Evolutionary conservation across 1,284 basidiomycete genomes (phyloP).

Genomic region (Pseudozyma sp.): DNA sequence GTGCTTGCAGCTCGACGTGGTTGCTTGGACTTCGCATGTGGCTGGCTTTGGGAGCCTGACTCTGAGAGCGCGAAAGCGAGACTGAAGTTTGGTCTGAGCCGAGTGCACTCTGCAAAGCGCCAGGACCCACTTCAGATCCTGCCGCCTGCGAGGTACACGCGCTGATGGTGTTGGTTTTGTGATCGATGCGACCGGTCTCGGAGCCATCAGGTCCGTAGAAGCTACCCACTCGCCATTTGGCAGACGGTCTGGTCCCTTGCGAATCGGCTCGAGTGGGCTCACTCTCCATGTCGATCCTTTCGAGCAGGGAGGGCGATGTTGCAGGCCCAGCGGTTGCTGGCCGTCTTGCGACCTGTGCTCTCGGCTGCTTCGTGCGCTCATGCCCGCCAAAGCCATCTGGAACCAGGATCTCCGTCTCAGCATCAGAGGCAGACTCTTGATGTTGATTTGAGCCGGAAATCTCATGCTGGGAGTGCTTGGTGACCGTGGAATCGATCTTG

Average conservation of each 20-base stretch:
- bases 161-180: slow-evolving; percentile 30
- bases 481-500: slow-evolving; percentile 1
- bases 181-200: slow-evolving; percentile 48
- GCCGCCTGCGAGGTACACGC: slow-evolving; percentile 5
- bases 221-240: slow-evolving; percentile 50
- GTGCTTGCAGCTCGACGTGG: background rate
- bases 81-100: slow-evolving; percentile 8
- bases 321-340: background rate
- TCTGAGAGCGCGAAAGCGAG: slow-evolving; percentile 27
- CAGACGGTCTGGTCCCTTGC: background rate
- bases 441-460: background rate
- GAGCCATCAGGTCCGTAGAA: slow-evolving; percentile 56
- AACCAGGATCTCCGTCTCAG: slow-evolving; percentile 46
- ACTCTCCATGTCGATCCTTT: slow-evolving; percentile 22
- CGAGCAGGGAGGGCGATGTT: slow-evolving; percentile 15
- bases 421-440: slow-evolving; percentile 18
- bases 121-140: slow-evolving; percentile 7
- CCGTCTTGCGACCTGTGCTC: slow-evolving; percentile 3
- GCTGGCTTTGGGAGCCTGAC: slow-evolving; percentile 27
- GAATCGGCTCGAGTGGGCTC: background rate
- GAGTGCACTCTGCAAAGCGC: background rate
- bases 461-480: background rate
- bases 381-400: slow-evolving; percentile 61
- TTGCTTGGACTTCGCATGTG: slow-evolving; percentile 41
- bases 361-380: slow-evolving; percentile 25